Evolutionary conservation across 73 alveolate genomes (phyloP).

Genomic region (Paramecium caudatum): DNA sequence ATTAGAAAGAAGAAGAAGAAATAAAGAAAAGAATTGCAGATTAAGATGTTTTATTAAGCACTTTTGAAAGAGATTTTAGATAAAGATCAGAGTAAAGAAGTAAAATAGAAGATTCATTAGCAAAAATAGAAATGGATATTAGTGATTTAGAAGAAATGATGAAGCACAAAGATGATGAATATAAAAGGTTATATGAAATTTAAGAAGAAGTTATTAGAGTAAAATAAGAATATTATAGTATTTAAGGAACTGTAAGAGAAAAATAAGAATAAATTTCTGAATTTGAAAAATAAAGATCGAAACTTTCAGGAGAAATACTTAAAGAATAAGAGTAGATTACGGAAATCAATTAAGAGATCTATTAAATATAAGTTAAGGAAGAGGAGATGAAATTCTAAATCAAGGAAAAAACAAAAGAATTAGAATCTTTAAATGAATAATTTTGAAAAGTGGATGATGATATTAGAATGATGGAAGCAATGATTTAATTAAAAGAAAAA

Average conservation of each 20-base stretch:
- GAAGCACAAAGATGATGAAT: not conserved
- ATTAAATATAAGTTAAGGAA: not conserved
- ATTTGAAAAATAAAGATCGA: conserved; percentile 35
- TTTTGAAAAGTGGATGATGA: conserved; percentile 55
- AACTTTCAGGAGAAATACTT: not conserved
- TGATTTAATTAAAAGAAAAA: conserved; percentile 47
- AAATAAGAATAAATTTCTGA: not conserved
- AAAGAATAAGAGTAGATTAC: not conserved
- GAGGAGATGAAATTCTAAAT: conserved; percentile 26
- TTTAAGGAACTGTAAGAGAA: not conserved
- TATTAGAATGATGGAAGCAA: conserved; percentile 19
- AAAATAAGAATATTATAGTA: not conserved
- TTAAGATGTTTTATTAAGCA: not conserved
- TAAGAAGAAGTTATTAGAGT: not conserved
- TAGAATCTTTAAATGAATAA: conserved; percentile 40
- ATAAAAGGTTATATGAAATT: not conserved
- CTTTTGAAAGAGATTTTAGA: conserved; percentile 9
- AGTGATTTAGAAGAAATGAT: not conserved
- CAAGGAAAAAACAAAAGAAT: not conserved
- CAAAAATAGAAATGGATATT: not conserved
- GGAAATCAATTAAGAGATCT: conserved; percentile 16
- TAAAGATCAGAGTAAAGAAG: not conserved
- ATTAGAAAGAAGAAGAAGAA: not conserved
- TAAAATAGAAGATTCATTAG: conserved; percentile 7
- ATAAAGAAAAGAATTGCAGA: not conserved